Percentiles rank a stretch among this genome's conserved stretches.
phyloP scores from a whole-genome alignment of 1,284 basidiomycete genomes.

The Fomitopsis pinicola region DNA sequence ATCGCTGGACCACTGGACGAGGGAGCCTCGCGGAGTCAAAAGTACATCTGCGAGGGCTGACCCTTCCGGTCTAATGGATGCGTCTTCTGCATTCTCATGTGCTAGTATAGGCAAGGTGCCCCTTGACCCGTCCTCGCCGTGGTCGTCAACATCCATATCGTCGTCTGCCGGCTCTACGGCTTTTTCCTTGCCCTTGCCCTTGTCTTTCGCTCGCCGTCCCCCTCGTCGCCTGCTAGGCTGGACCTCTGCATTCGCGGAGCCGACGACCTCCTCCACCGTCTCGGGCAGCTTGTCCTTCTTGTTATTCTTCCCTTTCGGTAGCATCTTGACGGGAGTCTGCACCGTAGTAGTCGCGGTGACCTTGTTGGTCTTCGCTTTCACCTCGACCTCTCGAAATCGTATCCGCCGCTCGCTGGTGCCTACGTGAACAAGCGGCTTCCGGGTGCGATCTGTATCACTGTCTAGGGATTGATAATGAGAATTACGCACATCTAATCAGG shows the following conservation, averaged over 20 bases:
- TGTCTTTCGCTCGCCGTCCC: constrained; percentile 1
- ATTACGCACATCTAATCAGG: too few relatives aligned
- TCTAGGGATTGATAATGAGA: constrained; percentile 4
- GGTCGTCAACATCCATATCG: background rate
- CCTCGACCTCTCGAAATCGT: constrained; percentile 57
- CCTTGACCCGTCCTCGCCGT: background rate
- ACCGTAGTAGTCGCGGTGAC: background rate
- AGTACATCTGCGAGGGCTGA: background rate
- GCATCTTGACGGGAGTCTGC: background rate
- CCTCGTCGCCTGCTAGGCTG: background rate
- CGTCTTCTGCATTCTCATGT: background rate
- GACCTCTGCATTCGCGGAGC: background rate
- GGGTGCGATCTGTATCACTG: constrained; percentile 34
- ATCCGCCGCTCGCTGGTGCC: constrained; percentile 59
- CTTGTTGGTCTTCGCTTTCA: constrained; percentile 36
- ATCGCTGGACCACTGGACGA: background rate
- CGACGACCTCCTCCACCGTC: constrained; percentile 3
- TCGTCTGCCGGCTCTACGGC: constrained; percentile 1
- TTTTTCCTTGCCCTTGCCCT: constrained; percentile 7
- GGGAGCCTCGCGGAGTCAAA: background rate
- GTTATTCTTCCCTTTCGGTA: constrained; percentile 5
- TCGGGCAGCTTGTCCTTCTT: constrained; percentile 3
- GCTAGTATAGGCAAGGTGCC: too few relatives aligned
- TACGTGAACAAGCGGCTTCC: constrained; percentile 46
- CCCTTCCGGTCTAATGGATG: background rate